Evolutionary conservation across 208 protist species (phyloP), one percentile per base, ranked within the genome.

Genomic region (Zelonia costaricensis): DNA sequence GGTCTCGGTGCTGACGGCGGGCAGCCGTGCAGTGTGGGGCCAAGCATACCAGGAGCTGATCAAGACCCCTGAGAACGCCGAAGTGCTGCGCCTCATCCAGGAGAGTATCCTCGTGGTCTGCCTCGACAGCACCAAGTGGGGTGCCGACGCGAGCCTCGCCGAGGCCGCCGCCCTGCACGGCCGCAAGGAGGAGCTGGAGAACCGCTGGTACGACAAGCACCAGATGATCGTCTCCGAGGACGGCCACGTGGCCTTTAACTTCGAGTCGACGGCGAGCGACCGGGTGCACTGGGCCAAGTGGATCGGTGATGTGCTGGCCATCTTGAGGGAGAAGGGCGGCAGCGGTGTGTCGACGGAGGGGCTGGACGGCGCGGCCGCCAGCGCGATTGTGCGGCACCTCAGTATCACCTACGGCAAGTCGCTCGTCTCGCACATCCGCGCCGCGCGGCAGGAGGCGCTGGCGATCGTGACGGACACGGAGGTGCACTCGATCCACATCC

Each of bases 181-280:
- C 12, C 69, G 77, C 44, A 59, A 62, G 45, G 76, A 90, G 45
- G 90, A 96, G 66, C 13, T 80, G 39, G 88, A 96, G 70, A 96
- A 97, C 74, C 84, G 92, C 43, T 97, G 92, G 87, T 97, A 93
- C 69, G 92, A 97, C 78, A 97, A 95, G 69, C 86, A 97, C 54
- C 91, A 97, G 75, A 49, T 95, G 40, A 92, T 95, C 66, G 80
- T 97, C 46, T 91, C 84, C 23, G 85, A 84, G 22, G 85, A 92
- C 44, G 87, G 92, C 28, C 78, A 85, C 23, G 78, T 89, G 12
- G 88, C 86, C 7, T 93, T 95, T 46, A 95, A 95, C 74, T 94
- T 93, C 55, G 92, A 97, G 74, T 49, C 88, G 16, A 78, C 88
- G 13, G 67, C 56, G 25, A 91, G 92, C 58, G 84, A 94, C 42